Percentiles rank a stretch among this genome's conserved stretches.
Evolutionary conservation across 257 asterid genomes (phyloP).

Genomic region (Salvia hispanica): DNA sequence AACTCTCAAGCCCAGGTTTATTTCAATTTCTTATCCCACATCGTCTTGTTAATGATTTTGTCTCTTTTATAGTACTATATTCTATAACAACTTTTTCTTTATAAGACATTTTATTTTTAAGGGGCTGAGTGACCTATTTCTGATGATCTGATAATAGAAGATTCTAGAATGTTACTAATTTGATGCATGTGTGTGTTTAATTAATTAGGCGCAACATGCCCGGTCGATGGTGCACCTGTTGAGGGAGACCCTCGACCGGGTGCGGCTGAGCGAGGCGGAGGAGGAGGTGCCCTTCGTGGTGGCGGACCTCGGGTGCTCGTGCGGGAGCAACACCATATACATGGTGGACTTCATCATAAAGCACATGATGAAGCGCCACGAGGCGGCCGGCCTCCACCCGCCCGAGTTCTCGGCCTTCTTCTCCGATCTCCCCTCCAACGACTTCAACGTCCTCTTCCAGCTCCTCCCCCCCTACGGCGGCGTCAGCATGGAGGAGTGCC

Average conservation of each 20-base stretch:
- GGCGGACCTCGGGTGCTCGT: constrained; percentile 92
- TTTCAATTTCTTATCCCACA: too few species aligned
- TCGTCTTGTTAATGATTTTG: too few species aligned
- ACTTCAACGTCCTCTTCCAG: constrained; percentile 86
- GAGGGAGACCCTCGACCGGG: constrained; percentile 64
- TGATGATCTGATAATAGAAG: too few species aligned
- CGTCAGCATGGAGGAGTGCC: constrained; percentile 83
- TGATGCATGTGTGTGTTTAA: background rate
- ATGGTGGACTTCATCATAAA: constrained; percentile 73
- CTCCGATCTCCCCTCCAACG: constrained; percentile 90
- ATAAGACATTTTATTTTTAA: too few species aligned
- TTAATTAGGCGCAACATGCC: constrained; percentile 71
- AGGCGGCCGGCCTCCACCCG: constrained; percentile 43
- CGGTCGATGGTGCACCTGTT: constrained; percentile 79
- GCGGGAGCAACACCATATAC: constrained; percentile 84
- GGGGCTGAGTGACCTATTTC: too few species aligned
- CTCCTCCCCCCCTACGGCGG: constrained; percentile 80
- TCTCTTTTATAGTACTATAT: too few species aligned
- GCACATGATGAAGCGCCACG: constrained; percentile 70
- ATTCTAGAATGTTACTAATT: too few species aligned
- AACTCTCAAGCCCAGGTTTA: constrained; percentile 90
- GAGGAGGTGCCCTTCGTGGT: constrained; percentile 50
- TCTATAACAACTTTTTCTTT: too few species aligned
- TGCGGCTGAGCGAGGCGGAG: constrained; percentile 49
- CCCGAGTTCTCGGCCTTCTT: constrained; percentile 89